phyloP scores from a whole-genome alignment of 2,329 filamentous ascomycete species.

The Plectosphaerella cucumerina region DNA sequence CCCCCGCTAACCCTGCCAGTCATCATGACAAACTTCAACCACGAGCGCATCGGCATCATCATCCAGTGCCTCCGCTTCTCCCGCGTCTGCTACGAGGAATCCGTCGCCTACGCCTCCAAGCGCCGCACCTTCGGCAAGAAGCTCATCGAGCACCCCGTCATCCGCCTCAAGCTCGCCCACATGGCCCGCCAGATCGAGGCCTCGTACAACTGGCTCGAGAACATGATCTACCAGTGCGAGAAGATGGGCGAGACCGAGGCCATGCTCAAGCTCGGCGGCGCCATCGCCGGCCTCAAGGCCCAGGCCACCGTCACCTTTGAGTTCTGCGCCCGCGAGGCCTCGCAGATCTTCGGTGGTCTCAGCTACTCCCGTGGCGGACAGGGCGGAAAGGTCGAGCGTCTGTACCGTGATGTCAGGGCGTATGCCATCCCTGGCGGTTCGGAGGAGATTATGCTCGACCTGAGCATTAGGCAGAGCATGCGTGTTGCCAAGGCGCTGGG shows the following conservation, averaged over 20 bases:
- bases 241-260: slow-evolving; percentile 93
- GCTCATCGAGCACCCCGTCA: slow-evolving; percentile 94
- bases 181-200: slow-evolving; percentile 99
- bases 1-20: slow-evolving; percentile 40
- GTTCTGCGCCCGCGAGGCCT: slow-evolving; percentile 94
- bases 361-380: slow-evolving; percentile 91
- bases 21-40: slow-evolving; percentile 99
- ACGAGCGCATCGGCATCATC: slow-evolving; percentile 97
- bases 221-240: slow-evolving; percentile 87
- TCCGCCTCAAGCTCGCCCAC: slow-evolving; percentile 94
- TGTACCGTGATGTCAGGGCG: slow-evolving; percentile 92
- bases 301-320: slow-evolving; percentile 94
- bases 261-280: slow-evolving; percentile 91
- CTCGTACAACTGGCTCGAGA: slow-evolving; percentile 95
- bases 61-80: slow-evolving; percentile 96
- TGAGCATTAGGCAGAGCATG: slow-evolving; percentile 88
- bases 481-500: slow-evolving; percentile 86
- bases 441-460: slow-evolving; percentile 98
- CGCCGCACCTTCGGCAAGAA: slow-evolving; percentile 94
- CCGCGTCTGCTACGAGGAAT: slow-evolving; percentile 95
- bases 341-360: slow-evolving; percentile 94
- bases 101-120: slow-evolving; percentile 96
- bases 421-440: slow-evolving; percentile 95
- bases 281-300: slow-evolving; percentile 90
- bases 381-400: slow-evolving; percentile 88